phyloP scores from a whole-genome alignment of 495 filamentous ascomycete genomes.

The Lentithecium fluviatile region DNA sequence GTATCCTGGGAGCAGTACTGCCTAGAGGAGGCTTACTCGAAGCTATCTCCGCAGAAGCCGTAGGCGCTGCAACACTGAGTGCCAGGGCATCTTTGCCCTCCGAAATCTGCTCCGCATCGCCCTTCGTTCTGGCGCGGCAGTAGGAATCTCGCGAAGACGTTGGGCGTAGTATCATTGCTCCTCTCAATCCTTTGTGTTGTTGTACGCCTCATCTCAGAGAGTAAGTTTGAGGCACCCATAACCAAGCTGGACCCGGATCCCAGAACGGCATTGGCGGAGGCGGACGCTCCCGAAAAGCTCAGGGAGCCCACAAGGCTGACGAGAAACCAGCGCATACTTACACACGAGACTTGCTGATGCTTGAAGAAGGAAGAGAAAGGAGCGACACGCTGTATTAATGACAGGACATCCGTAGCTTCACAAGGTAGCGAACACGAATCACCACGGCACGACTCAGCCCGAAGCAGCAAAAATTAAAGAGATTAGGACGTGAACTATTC shows the following conservation, averaged over 20 bases:
- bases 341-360: not conserved
- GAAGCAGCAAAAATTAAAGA: too few relatives aligned
- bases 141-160: not conserved
- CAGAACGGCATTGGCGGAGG: constrained; percentile 2
- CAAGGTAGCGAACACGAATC: not conserved
- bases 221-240: not conserved
- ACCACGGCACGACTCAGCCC: too few relatives aligned
- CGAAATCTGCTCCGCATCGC: constrained; percentile 23
- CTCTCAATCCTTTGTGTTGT: not conserved
- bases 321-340: constrained; percentile 5
- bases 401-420: not conserved
- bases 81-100: constrained; percentile 3
- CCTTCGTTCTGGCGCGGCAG: constrained; percentile 4
- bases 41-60: constrained; percentile 24
- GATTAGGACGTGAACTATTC: constrained; percentile 10
- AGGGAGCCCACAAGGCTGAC: constrained; percentile 1
- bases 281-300: constrained; percentile 10
- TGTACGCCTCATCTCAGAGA: not conserved
- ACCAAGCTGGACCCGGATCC: not conserved
- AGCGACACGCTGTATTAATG: constrained; percentile 10
- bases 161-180: constrained; percentile 7
- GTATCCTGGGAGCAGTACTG: too few relatives aligned
- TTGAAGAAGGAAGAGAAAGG: not conserved
- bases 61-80: constrained; percentile 23
- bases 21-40: constrained; percentile 3